phyloP scores from a whole-genome alignment of 192 early-diverging fungal genomes.

The Coemansia biformis region DNA sequence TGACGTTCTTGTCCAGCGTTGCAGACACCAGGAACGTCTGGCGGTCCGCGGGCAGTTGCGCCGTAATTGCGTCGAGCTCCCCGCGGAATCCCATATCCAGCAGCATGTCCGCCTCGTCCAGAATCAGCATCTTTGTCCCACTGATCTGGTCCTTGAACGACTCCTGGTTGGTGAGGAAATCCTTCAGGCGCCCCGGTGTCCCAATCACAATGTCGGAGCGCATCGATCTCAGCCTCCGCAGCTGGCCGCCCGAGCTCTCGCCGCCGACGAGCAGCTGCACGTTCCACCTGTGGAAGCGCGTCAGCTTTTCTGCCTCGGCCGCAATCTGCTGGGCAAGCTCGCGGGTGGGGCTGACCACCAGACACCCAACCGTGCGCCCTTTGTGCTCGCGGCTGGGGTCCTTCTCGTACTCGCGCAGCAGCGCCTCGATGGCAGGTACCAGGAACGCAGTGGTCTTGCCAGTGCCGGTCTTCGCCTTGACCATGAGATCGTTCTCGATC shows the following conservation, averaged over 20 bases:
- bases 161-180: constrained; percentile 57
- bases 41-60: constrained; percentile 58
- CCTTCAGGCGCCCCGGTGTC: constrained; percentile 89
- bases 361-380: constrained; percentile 54
- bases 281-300: constrained; percentile 52
- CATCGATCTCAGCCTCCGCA: constrained; percentile 40
- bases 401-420: constrained; percentile 53
- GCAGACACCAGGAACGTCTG: constrained; percentile 94
- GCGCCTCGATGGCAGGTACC: constrained; percentile 76
- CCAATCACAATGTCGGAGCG: constrained; percentile 86
- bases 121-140: constrained; percentile 60
- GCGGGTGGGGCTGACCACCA: constrained; percentile 86
- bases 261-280: constrained; percentile 78
- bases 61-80: constrained; percentile 70
- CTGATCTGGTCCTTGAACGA: constrained; percentile 50
- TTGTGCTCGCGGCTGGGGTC: constrained; percentile 57
- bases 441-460: constrained; percentile 97
- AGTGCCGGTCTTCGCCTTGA: constrained; percentile 95
- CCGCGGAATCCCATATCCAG: constrained; percentile 92
- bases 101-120: constrained; percentile 95
- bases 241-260: constrained; percentile 57
- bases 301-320: constrained; percentile 65
- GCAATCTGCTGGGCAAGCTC: constrained; percentile 87
- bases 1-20: constrained; percentile 72
- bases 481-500: constrained; percentile 74